These are phyloP conservation scores for Jackrogersella multiformis DNA, from an alignment of 495 filamentous ascomycete species.

Conservation along the genomic window DNA sequence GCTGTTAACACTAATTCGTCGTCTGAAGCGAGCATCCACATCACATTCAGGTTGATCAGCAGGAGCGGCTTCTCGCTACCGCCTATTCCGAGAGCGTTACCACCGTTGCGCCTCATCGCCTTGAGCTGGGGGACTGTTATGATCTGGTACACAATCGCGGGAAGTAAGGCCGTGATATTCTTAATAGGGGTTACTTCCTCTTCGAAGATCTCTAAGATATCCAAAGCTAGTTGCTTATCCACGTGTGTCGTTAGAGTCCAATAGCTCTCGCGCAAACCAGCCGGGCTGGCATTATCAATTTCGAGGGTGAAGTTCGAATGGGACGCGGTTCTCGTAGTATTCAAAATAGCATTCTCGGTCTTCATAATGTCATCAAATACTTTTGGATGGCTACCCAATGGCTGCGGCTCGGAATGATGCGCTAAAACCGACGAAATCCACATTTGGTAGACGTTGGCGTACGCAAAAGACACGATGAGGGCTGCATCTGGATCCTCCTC, in stretches of 20 bases:
- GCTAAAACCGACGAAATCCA: constrained; percentile 16
- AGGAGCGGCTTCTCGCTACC: constrained; percentile 52
- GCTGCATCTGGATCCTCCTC: constrained; percentile 21
- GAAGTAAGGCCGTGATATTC: constrained; percentile 48
- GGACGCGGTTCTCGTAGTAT: constrained; percentile 49
- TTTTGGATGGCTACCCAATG: constrained; percentile 49
- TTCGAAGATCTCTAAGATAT: constrained; percentile 52
- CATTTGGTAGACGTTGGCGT: constrained; percentile 17
- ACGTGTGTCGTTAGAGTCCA: constrained; percentile 53
- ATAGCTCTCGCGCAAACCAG: constrained; percentile 57
- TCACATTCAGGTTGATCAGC: constrained; percentile 48
- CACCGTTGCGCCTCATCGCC: constrained; percentile 57
- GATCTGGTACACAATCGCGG: constrained; percentile 55
- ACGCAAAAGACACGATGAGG: constrained; percentile 33
- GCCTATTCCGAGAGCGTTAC: constrained; percentile 60
- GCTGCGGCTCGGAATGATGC: constrained; percentile 53
- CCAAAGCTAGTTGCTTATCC: constrained; percentile 46
- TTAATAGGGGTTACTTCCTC: constrained; percentile 47
- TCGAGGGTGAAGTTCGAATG: constrained; percentile 57
- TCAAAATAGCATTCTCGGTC: constrained; percentile 47
- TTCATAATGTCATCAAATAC: constrained; percentile 55
- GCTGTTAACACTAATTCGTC: constrained; percentile 40
- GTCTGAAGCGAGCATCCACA: constrained; percentile 49
- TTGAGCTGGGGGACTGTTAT: constrained; percentile 52
- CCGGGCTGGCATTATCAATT: constrained; percentile 49